phyloP scores from a whole-genome alignment of 805 yeast species.

The Kregervanrija delftensis region DNA sequence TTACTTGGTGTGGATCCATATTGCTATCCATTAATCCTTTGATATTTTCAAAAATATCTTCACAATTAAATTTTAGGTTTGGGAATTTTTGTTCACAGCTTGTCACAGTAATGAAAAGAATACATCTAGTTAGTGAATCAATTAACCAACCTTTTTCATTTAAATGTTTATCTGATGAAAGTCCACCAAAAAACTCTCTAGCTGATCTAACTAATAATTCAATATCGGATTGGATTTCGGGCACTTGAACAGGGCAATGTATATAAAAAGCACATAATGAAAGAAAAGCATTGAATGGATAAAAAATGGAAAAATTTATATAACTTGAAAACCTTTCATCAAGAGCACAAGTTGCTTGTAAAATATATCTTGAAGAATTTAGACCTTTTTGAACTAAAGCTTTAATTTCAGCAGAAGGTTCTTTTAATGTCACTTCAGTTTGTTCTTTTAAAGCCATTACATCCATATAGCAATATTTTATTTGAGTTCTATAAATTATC shows the following conservation, averaged over 20 bases:
- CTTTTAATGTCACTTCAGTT: not conserved
- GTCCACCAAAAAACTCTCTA: conserved; percentile 12
- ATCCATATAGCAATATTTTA: conserved; percentile 1
- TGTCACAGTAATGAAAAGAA: conserved; percentile 19
- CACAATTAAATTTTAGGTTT: conserved; percentile 13
- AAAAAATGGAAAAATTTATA: conserved; percentile 19
- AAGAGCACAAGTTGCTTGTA: conserved; percentile 13
- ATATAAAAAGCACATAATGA: conserved; percentile 23
- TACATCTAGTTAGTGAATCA: conserved; percentile 13
- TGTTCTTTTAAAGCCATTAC: conserved; percentile 1
- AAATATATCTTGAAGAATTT: conserved; percentile 22
- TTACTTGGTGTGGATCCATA: not conserved
- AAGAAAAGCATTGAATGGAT: conserved; percentile 27
- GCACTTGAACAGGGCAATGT: conserved; percentile 10
- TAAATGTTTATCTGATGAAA: conserved; percentile 4
- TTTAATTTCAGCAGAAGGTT: not conserved
- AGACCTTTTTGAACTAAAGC: conserved; percentile 13
- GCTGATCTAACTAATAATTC: conserved; percentile 16
- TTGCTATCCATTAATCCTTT: not conserved
- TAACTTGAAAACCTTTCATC: conserved; percentile 11
- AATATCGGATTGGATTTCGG: conserved; percentile 16
- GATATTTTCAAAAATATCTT: conserved; percentile 15
- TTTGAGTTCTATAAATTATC: conserved; percentile 19
- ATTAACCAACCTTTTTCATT: conserved; percentile 14
- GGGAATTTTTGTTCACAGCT: conserved; percentile 12